Base-by-base conservation (phyloP, 768 basidiomycete species). In the Heimioporus sp. region DNA sequence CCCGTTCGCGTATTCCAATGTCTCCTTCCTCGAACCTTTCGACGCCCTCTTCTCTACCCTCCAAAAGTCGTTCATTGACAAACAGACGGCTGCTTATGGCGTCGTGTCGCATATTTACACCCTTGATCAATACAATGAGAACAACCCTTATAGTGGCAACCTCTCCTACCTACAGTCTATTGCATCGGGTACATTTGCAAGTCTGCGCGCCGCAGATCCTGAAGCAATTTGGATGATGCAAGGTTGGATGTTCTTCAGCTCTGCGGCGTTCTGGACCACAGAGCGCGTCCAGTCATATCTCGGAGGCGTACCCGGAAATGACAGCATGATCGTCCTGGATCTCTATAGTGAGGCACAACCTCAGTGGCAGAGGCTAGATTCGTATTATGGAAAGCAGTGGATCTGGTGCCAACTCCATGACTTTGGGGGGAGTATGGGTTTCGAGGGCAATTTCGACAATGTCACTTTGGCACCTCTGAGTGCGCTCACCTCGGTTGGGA, bases 121-220 rank as follows among this genome's bases (percentile, higher is more conserved):
- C 16, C 69, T 76, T 32, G 74, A 76, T 56, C 74, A 73, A 48
- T 75, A 75, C 62, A 75, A 74, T 60, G 74, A 76, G 60, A 75
- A 71, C 49, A 56, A 68, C 40, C 73, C 74, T 3, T 69, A 63
- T 39, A 73, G 65, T 53, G 57, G 62, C 10, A 58, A 71, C 48
- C 35, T 55, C 8, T 63, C 62, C 8, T 76, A 76, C 56, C 61
- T 76, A 10, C 51, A 58, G 28, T 64, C 56, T 44, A 62, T 75
- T 44, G 60, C 73, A 6, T 62, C 65, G 16, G 61, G 48, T 47
- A 74, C 72, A 11, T 68, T 73, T 39, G 62, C 68, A 5, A 70
- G 70, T 52, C 57, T 76, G 28, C 71, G 67, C 5, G 68, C 66
- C 2, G 71, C 71, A 10, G 74, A 76, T 42, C 68, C 74, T 2